These are phyloP conservation scores for Acanthamoeba triangularis DNA, from an alignment of 208 protist species.

Conservation along the genomic window DNA sequence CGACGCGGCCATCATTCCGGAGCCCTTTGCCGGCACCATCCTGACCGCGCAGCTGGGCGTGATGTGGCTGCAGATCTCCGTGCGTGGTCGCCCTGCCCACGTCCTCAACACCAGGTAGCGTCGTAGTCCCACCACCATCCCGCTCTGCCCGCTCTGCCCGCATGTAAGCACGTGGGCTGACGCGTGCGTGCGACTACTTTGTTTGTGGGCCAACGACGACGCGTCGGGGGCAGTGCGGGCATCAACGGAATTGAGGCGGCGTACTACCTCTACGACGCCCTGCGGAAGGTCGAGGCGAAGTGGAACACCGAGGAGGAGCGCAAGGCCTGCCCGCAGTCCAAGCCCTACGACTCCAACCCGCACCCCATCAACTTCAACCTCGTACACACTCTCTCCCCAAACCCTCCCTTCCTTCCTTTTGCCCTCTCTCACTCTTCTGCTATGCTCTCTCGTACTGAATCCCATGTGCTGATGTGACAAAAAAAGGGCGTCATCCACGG, in stretches of 20 bases:
- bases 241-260: constrained; percentile 86
- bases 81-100: constrained; percentile 81
- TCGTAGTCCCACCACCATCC: not conserved
- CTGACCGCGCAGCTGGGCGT: constrained; percentile 85
- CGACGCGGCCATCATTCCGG: constrained; percentile 84
- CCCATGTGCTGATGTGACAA: not conserved
- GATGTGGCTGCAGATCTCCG: constrained; percentile 83
- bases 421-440: not conserved
- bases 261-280: constrained; percentile 77
- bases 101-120: constrained; percentile 80
- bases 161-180: no score
- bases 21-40: constrained; percentile 82
- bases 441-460: not conserved
- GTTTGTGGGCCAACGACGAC: not conserved
- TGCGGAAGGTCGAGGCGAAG: constrained; percentile 80
- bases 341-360: constrained; percentile 65
- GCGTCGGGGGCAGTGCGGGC: constrained; percentile 27
- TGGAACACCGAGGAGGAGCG: constrained; percentile 80
- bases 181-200: not conserved
- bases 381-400: not conserved
- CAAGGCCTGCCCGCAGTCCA: constrained; percentile 46
- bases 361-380: constrained; percentile 88
- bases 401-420: not conserved
- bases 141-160: no score
- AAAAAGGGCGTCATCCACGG: constrained; percentile 81